These are phyloP conservation scores for Exophiala aquamarina DNA, from an alignment of 2,329 filamentous ascomycete species.

Conservation along the genomic window DNA sequence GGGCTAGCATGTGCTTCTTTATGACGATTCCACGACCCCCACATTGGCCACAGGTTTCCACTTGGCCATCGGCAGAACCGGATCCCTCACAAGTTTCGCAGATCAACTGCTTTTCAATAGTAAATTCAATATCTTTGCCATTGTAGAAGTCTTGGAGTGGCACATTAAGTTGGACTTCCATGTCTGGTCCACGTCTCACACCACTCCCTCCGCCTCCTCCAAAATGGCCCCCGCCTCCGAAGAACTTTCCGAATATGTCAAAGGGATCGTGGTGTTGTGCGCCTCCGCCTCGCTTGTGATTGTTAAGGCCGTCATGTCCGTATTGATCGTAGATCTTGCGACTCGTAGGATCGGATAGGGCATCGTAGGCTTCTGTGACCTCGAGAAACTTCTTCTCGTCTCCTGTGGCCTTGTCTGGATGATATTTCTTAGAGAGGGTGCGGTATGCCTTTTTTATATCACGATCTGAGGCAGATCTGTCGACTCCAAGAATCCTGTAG, in stretches of 20 bases:
- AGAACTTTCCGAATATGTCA: constrained; percentile 94
- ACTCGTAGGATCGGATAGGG: constrained; percentile 74
- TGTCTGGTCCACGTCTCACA: constrained; percentile 69
- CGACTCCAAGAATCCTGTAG: constrained; percentile 74
- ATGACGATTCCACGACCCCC: constrained; percentile 79
- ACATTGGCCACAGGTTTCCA: constrained; percentile 77
- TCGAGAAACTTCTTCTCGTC: constrained; percentile 91
- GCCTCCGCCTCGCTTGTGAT: constrained; percentile 71
- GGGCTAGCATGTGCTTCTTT: constrained; percentile 87
- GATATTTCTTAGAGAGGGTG: constrained; percentile 88
- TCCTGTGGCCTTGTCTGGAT: constrained; percentile 92
- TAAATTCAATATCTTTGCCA: constrained; percentile 81
- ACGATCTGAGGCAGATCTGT: constrained; percentile 75
- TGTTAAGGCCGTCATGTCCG: constrained; percentile 85
- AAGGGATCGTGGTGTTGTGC: constrained; percentile 75
- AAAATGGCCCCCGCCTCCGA: constrained; percentile 86
- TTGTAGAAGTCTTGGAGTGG: constrained; percentile 91
- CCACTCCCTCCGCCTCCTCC: constrained; percentile 66
- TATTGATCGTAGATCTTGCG: constrained; percentile 92
- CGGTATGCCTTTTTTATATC: constrained; percentile 95
- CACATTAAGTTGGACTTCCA: constrained; percentile 80
- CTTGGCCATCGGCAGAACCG: constrained; percentile 77
- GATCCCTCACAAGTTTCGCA: constrained; percentile 88
- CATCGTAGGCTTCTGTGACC: constrained; percentile 93
- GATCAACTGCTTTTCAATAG: constrained; percentile 90